Percentiles rank a stretch among this genome's conserved stretches.
phyloP scores from a whole-genome alignment of 2,329 filamentous ascomycete species.

The Aspergillus fructus region DNA sequence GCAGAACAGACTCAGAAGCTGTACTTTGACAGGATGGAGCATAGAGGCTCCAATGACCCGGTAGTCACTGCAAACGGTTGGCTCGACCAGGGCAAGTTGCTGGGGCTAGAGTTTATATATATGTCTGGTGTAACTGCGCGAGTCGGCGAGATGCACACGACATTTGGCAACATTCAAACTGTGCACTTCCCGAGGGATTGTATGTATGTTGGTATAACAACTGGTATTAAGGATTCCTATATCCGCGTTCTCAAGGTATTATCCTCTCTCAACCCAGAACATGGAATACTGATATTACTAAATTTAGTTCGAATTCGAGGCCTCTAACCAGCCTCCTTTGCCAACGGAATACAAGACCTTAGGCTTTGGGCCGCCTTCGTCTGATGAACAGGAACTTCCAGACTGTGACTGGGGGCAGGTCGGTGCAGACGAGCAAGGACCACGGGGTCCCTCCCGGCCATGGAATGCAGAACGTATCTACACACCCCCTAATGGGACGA shows the following conservation, averaged over 20 bases:
- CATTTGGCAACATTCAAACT: neutral
- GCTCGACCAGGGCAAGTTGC: neutral
- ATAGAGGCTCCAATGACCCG: neutral
- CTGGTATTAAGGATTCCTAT: neutral
- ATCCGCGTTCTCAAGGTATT: neutral
- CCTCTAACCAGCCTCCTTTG: no score
- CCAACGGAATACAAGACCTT: neutral
- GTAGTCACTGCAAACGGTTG: neutral
- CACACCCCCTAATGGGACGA: neutral
- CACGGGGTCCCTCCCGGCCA: no score
- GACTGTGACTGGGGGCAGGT: neutral
- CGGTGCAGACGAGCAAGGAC: no score
- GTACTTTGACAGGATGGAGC: slow-evolving; percentile 2
- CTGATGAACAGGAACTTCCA: neutral
- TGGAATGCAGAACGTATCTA: neutral
- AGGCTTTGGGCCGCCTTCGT: neutral
- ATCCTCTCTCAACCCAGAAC: no score
- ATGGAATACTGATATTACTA: neutral
- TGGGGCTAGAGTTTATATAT: neutral
- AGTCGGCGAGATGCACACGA: neutral
- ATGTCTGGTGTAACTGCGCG: neutral
- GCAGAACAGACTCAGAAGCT: slow-evolving; percentile 9
- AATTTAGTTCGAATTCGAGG: neutral
- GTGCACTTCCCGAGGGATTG: neutral
- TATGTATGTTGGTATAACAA: neutral